Evolutionary conservation across 306 rosid species (phyloP), one percentile per base, ranked within the genome.

Genomic region (Vigna angularis): DNA sequence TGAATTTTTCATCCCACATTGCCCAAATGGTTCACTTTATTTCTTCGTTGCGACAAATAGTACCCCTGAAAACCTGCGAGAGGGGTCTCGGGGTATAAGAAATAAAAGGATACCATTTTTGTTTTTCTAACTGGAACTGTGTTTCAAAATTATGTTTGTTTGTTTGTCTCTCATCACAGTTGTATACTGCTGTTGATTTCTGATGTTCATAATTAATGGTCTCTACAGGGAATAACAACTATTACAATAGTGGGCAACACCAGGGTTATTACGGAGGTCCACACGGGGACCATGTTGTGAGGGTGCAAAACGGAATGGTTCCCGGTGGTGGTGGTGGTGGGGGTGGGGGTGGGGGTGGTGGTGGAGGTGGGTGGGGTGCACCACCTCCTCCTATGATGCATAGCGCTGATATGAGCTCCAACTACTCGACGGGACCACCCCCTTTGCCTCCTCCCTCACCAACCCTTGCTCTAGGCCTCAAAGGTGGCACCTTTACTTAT

Each of bases 381-480:
- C 85, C 83, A 4, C 84, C 82, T 0, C 87, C 85, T 38, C 87
- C 70, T 0, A 76, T 34, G 4, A 74, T 76, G 56, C 81, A 51
- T 62, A 91, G 90, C 12, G 76, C 88, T 1, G 97, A 92, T 0
- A 85, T 83, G 86, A 88, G 87, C 68, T 50, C 87, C 0, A 73
- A 69, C 24, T 90, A 70, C 81, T 86, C 89, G 0, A 28, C 22
- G 9, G 86, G 91, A 64, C 79, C 89, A 64, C 79, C 89, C 0
- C 66, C 91, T 16, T 52, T 91, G 51, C 97, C 97, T n/a, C 97
- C 97, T 11, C 97, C 97, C 0, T 86, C 97, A 0, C 96, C 96
- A 9, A 22, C 9, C 63, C 77, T 90, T 17, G 81, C 91, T 7
- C 77, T 90, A 2, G 92, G 88, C 44, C 90, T 89, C 82, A 91